Conservation (phyloP, 73 alveolate species). For the Paramecium bursaria region DNA sequence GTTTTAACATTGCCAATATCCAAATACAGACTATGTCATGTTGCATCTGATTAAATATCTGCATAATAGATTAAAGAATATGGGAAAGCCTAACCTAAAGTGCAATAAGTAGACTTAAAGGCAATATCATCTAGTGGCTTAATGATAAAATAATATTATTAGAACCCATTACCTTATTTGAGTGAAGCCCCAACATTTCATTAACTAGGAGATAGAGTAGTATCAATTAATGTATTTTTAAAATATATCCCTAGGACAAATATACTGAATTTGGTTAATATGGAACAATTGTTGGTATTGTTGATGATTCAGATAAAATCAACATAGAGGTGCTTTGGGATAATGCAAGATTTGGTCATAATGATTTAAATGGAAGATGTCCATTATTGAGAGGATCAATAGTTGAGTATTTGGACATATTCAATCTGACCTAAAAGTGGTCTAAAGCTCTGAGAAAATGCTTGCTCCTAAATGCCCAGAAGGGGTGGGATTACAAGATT, state of each 20-base stretch:
- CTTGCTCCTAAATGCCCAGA: too few species aligned
- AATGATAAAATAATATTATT: neutral
- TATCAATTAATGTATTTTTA: constrained; percentile 13
- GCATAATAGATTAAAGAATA: constrained; percentile 3
- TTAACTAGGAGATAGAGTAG: constrained; percentile 64
- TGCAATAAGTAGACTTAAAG: neutral
- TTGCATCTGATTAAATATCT: constrained; percentile 10
- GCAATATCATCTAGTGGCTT: neutral
- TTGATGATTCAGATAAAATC: constrained; percentile 23
- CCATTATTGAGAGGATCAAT: constrained; percentile 43
- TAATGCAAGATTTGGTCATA: constrained; percentile 34
- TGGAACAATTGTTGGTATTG: constrained; percentile 42
- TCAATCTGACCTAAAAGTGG: constrained; percentile 34
- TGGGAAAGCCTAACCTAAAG: neutral
- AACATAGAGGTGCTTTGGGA: constrained; percentile 29
- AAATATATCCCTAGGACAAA: neutral
- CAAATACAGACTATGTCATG: constrained; percentile 14
- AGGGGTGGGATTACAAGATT: too few species aligned
- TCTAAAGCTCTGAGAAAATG: too few species aligned
- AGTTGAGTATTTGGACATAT: constrained; percentile 11
- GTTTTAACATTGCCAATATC: constrained; percentile 13
- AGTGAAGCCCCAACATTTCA: constrained; percentile 32
- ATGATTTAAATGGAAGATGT: constrained; percentile 35
- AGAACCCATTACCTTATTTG: neutral
- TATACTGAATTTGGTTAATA: constrained; percentile 18